Evolutionary conservation across 2,329 filamentous ascomycete species (phyloP).

Genomic region (Venturia oleaginea): DNA sequence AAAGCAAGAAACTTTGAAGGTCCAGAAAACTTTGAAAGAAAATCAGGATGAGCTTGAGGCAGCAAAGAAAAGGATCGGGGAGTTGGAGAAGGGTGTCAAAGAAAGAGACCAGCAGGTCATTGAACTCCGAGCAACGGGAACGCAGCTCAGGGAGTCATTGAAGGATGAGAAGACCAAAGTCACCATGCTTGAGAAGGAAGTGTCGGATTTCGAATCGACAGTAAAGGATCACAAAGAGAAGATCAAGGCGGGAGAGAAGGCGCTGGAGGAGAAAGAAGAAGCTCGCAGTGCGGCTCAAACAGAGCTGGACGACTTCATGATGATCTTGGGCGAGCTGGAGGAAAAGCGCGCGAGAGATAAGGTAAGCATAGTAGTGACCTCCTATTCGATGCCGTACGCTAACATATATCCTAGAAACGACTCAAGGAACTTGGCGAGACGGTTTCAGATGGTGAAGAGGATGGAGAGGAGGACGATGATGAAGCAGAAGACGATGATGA

Average conservation of each 20-base stretch:
- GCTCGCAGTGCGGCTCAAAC: conserved; percentile 27
- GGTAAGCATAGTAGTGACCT: conserved; percentile 17
- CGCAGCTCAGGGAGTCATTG: conserved; percentile 17
- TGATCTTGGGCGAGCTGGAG: conserved; percentile 39
- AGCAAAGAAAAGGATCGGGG: conserved; percentile 16
- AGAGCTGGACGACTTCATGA: conserved; percentile 40
- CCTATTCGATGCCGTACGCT: conserved; percentile 19
- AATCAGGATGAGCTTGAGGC: neutral
- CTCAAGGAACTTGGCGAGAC: conserved; percentile 38
- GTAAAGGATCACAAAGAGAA: conserved; percentile 22
- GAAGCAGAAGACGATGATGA: conserved; percentile 36
- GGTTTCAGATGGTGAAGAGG: conserved; percentile 32
- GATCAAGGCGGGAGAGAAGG: conserved; percentile 20
- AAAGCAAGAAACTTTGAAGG: neutral
- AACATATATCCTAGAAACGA: conserved; percentile 30
- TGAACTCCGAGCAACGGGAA: conserved; percentile 10
- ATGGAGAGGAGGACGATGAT: conserved; percentile 40
- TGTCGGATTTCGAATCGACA: conserved; percentile 18
- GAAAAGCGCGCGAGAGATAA: conserved; percentile 34
- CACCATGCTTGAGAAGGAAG: conserved; percentile 14
- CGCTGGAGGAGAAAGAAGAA: conserved; percentile 33
- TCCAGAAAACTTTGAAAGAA: conserved; percentile 2
- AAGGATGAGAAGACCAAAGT: conserved; percentile 14
- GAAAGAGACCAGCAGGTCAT: conserved; percentile 9
- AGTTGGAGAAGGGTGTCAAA: conserved; percentile 15